Evolutionary conservation across 208 protist genomes (phyloP), one percentile per base, ranked within the genome.

Genomic region (Phytomonas sp.): DNA sequence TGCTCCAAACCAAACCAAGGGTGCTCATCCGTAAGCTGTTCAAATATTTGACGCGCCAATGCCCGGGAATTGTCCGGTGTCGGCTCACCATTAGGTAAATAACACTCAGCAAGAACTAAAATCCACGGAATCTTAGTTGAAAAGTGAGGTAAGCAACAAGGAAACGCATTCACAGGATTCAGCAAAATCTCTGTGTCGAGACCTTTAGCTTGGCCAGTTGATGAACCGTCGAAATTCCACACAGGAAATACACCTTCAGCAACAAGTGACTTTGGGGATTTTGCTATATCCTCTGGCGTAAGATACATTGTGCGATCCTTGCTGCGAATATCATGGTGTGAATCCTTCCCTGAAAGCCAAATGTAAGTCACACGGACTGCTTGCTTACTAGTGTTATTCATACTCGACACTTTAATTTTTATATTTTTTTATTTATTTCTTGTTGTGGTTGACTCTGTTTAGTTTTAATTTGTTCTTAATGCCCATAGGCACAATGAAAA

Each of bases 181-280:
- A 85, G 82, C 75, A 80, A 85, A 96, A 84, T 89, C 66, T 95
- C 87, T 8, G 90, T 95, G 67, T 93, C 84, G 28, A 73, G 11
- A 13, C 90, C 85, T 68, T 75, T 80, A 3, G 85, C 81, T 72
- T 95, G 90, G 30, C 67, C 73, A 34, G 90, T 95, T 32, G 90
- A 98, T 23, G 97, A 98, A 60, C 97, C 97, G 71, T 99, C 97
- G 76, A 96, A 99, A 81, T 99, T 99, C 97, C 97, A 99, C n/a
- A 96, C 78, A 11, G 96, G 96, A 33, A 99, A 92, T 66, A 89
- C 36, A 0, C 81, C 82, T 32, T 84, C 77, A 4, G 79, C 82
- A 17, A 91, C 79, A 53, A 92, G 69, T n/a, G 84, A 77, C 72
- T 92, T 91, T 15, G 89, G 89, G 32, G 82, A 71, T 73, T 85